Evolutionary conservation across 2,329 filamentous ascomycete genomes (phyloP).

Genomic region (Aspergillus proliferans): DNA sequence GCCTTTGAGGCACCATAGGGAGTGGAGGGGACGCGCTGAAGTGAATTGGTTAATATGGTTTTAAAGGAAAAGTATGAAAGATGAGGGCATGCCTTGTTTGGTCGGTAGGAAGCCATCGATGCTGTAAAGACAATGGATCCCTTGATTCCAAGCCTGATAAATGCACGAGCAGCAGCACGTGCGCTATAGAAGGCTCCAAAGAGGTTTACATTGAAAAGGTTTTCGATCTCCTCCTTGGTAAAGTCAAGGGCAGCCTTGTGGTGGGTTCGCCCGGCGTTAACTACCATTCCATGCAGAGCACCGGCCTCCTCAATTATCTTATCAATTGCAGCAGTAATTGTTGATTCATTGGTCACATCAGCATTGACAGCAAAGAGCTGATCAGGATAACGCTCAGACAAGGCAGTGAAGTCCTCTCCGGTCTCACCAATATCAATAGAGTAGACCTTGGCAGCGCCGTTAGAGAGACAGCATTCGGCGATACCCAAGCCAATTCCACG

Average conservation of each 20-base stretch:
- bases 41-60: neutral
- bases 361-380: constrained; percentile 38
- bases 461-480: constrained; percentile 43
- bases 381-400: constrained; percentile 31
- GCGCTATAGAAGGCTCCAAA: constrained; percentile 44
- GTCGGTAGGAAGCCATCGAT: constrained; percentile 41
- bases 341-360: constrained; percentile 44
- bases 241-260: constrained; percentile 49
- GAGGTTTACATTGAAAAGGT: constrained; percentile 41
- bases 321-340: constrained; percentile 40
- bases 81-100: constrained; percentile 31
- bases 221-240: constrained; percentile 43
- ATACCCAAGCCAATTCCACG: constrained; percentile 42
- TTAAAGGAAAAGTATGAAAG: too few relatives aligned
- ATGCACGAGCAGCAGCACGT: constrained; percentile 38
- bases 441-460: constrained; percentile 42
- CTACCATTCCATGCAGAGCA: constrained; percentile 46
- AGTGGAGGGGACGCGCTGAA: constrained; percentile 25
- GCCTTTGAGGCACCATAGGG: constrained; percentile 44
- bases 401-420: constrained; percentile 12
- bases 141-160: constrained; percentile 42
- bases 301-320: constrained; percentile 40
- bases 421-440: constrained; percentile 40
- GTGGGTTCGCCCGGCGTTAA: constrained; percentile 48
- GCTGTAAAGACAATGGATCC: constrained; percentile 42